Conservation (phyloP, 164 flowering plant genomes). For the Liquidambar formosana region DNA sequence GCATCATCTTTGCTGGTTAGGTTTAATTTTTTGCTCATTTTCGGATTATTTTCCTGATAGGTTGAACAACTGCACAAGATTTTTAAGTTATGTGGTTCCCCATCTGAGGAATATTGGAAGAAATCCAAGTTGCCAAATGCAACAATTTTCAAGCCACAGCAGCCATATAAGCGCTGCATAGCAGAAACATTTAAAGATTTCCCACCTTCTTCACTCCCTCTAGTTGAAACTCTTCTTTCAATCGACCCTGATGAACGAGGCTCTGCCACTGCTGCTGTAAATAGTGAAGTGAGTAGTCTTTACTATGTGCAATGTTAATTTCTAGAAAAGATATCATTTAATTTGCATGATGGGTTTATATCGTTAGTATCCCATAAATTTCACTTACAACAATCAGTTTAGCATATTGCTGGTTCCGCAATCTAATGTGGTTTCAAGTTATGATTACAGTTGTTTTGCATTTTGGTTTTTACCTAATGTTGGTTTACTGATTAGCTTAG, state of each 20-base stretch:
- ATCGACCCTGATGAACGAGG: slow-evolving; percentile 79
- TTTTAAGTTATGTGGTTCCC: slow-evolving; percentile 95
- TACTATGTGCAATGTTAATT: not conserved
- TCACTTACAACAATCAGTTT: not conserved
- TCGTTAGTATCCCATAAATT: too few relatives aligned
- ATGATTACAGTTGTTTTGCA: not conserved
- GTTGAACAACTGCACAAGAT: slow-evolving; percentile 97
- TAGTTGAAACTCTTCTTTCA: slow-evolving; percentile 77
- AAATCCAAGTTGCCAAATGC: slow-evolving; percentile 81
- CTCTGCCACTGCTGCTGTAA: slow-evolving; percentile 73
- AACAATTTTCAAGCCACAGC: slow-evolving; percentile 84
- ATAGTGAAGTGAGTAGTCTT: slow-evolving; percentile 64
- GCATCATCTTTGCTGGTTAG: not conserved
- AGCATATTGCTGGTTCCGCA: not conserved
- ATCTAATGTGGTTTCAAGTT: not conserved
- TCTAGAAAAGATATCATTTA: not conserved
- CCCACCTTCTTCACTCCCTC: slow-evolving; percentile 66
- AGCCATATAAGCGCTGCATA: slow-evolving; percentile 75
- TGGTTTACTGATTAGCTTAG: not conserved
- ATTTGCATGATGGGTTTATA: not conserved
- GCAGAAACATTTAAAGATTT: slow-evolving; percentile 78
- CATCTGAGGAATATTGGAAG: slow-evolving; percentile 91
- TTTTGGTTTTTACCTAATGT: not conserved
- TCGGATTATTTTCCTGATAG: slow-evolving; percentile 30
- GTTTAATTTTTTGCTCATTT: not conserved